These are phyloP conservation scores for Rhizopogon salebrosus DNA, from an alignment of 768 basidiomycete genomes.

Conservation along the genomic window DNA sequence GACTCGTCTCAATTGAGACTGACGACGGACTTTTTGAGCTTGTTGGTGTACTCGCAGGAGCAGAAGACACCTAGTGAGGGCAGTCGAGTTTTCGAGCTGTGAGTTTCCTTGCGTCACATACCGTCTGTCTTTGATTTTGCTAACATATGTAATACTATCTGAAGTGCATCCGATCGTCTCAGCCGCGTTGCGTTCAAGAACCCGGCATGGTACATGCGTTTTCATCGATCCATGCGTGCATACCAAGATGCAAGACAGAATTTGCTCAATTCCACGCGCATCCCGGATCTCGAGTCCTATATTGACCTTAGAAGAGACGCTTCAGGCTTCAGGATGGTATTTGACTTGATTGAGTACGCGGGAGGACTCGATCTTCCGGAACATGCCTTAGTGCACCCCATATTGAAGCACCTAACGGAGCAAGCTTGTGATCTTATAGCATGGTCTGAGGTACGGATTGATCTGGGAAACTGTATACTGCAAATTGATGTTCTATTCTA, in stretches of 20 bases:
- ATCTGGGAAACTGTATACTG: no score
- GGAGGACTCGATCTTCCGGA: slow-evolving; percentile 40
- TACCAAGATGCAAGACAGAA: slow-evolving; percentile 30
- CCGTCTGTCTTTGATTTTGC: slow-evolving; percentile 8
- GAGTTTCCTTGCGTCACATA: slow-evolving; percentile 11
- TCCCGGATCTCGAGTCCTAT: slow-evolving; percentile 43
- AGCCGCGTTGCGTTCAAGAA: slow-evolving; percentile 29
- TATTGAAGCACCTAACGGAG: slow-evolving; percentile 30
- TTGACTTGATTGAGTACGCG: slow-evolving; percentile 49
- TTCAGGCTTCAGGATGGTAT: slow-evolving; percentile 43
- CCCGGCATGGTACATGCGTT: slow-evolving; percentile 37
- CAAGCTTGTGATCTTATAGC: slow-evolving; percentile 46
- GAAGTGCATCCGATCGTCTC: slow-evolving; percentile 36
- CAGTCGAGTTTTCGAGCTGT: slow-evolving; percentile 15
- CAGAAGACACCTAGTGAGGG: slow-evolving; percentile 10
- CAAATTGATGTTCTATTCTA: slow-evolving; percentile 18
- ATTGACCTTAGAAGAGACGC: slow-evolving; percentile 41
- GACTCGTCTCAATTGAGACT: slow-evolving; percentile 52
- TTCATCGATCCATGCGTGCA: slow-evolving; percentile 30
- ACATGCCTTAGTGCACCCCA: slow-evolving; percentile 16
- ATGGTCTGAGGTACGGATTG: slow-evolving; percentile 45
- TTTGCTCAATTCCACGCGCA: slow-evolving; percentile 17
- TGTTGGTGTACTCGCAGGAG: slow-evolving; percentile 30
- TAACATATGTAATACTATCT: background rate
- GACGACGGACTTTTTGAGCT: slow-evolving; percentile 44